Conservation (phyloP, 192 early-diverging fungal species). For the Linderina pennispora region DNA sequence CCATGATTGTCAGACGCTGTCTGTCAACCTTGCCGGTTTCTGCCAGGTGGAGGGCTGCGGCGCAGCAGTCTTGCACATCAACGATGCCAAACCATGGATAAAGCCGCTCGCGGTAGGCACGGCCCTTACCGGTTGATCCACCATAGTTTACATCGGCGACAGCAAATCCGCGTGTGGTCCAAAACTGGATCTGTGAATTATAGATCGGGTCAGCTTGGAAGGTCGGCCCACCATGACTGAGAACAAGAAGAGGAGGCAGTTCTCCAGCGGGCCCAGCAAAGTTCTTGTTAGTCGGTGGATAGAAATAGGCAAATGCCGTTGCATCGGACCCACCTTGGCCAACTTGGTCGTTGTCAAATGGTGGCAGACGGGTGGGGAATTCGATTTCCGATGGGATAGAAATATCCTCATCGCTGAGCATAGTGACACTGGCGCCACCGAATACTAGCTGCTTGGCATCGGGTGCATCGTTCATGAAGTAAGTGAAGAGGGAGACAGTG, state of each 20-base stretch:
- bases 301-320: conserved; percentile 51
- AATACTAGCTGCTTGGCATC: no score
- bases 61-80: conserved; percentile 73
- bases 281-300: conserved; percentile 58
- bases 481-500: conserved; percentile 20
- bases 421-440: background rate
- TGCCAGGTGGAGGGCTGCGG: conserved; percentile 58
- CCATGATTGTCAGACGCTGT: conserved; percentile 57
- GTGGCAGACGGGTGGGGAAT: conserved; percentile 53
- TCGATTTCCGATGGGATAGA: conserved; percentile 56
- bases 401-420: conserved; percentile 35
- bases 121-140: conserved; percentile 68
- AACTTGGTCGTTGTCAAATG: conserved; percentile 2
- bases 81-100: conserved; percentile 63
- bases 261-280: conserved; percentile 45
- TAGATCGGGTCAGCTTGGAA: conserved; percentile 29
- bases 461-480: conserved; percentile 29
- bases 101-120: conserved; percentile 66
- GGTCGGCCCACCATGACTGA: conserved; percentile 75
- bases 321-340: conserved; percentile 17
- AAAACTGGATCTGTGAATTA: conserved; percentile 57
- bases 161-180: conserved; percentile 72
- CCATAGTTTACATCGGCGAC: conserved; percentile 75
- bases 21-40: conserved; percentile 52
- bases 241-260: conserved; percentile 59